Evolutionary conservation across 208 protist genomes (phyloP).

Genomic region (Acanthamoeba quina): DNA sequence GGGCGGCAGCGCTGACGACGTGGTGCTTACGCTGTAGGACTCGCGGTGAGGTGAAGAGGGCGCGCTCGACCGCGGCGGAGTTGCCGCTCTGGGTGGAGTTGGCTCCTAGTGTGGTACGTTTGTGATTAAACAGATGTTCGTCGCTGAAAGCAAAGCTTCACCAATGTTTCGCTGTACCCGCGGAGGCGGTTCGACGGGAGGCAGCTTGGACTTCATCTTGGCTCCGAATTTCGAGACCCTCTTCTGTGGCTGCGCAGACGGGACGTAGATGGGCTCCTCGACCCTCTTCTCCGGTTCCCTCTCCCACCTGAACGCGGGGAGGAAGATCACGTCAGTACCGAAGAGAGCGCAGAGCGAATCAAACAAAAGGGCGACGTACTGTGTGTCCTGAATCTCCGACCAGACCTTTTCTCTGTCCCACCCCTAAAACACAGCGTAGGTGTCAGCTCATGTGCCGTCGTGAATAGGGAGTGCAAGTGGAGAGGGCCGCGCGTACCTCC

Average conservation of each 20-base stretch:
- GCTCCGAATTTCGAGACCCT: conserved; percentile 35
- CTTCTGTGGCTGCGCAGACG: conserved; percentile 22
- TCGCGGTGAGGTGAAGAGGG: background rate
- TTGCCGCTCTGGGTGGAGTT: background rate
- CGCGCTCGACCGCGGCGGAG: background rate
- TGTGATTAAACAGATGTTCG: background rate
- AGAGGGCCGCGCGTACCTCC: background rate
- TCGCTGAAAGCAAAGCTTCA: background rate
- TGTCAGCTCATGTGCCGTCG: too few relatives aligned
- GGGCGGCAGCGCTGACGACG: background rate
- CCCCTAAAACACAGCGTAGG: background rate
- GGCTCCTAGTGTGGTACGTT: background rate
- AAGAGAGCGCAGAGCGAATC: background rate
- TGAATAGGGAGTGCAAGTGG: too few relatives aligned
- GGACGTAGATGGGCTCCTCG: conserved; percentile 47
- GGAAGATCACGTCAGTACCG: background rate
- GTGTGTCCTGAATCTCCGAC: conserved; percentile 43
- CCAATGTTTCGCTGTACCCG: background rate
- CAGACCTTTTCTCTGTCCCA: conserved; percentile 32
- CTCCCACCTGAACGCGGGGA: background rate
- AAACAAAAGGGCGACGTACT: background rate
- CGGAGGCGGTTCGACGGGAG: background rate
- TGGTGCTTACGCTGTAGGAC: background rate
- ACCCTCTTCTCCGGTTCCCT: conserved; percentile 48
- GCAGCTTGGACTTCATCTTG: conserved; percentile 39